Base-by-base conservation (phyloP, 495 filamentous ascomycete genomes). In the Gamarada debralockiae region DNA sequence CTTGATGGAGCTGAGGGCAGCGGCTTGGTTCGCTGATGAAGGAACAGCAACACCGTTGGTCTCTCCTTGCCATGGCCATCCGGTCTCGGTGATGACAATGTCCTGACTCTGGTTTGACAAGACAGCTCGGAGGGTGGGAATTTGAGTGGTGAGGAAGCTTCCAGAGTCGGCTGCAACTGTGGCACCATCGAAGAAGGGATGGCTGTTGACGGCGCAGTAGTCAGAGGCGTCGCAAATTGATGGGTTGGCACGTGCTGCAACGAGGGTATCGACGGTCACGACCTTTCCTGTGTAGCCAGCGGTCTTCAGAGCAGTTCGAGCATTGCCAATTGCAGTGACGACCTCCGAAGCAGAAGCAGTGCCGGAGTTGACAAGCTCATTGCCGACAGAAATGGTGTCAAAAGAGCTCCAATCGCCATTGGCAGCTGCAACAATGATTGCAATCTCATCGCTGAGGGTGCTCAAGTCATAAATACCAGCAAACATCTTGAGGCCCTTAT, bases 111-210 rank as follows among this genome's bases (percentile, higher is more conserved):
- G n/a, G 44, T 70, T 62, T 24, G 62, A 41, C 23, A 73, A 46
- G 24, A 61, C 64, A 29, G 58, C 63, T 27, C 55, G 56, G 21
- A 76, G 64, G 24, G 62, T 66, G 2, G 69, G 68, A 34, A 95
- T 76, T 23, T 71, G 71, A 17, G 69, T 65, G 17, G 74, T 73
- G 3, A 87, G 76, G 60, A 87, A 95, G 3, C 67, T 50, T 12
- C 90, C 91, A 6, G 90, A 79, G 23, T 72, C 64, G 1, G 68
- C 62, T 4, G 90, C 71, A 6, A 53, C 61, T 24, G 79, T 73
- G 9, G 74, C 77, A 2, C 73, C 68, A 55, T 92, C 85, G 64
- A 95, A 96, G 73, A 91, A 96, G 12, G 90, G 78, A 62, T 96
- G 91, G 53, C 80, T 76, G 61, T 96, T 96, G 33, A 85, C 80